Evolutionary conservation across 129 eudicot genomes (phyloP).

Genomic region (Rutidosis leptorrhynchoides): DNA sequence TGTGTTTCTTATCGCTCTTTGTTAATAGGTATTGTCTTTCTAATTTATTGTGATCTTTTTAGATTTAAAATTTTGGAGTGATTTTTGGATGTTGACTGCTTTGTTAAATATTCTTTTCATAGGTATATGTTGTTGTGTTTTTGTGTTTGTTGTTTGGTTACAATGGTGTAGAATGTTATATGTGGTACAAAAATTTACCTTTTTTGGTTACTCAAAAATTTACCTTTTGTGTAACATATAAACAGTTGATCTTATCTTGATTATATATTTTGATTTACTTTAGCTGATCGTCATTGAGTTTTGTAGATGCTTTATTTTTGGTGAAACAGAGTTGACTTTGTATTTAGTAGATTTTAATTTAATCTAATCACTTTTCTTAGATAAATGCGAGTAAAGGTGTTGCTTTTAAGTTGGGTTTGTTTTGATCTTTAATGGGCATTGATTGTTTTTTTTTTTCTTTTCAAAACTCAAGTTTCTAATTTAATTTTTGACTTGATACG

Average conservation of each 20-base stretch:
- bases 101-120: no score
- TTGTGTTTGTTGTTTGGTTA: no score
- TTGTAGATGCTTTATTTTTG: slow-evolving; percentile 19
- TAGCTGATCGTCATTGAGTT: slow-evolving; percentile 4
- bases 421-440: slow-evolving; percentile 33
- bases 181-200: no score
- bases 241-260: slow-evolving; percentile 16
- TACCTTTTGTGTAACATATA: slow-evolving; percentile 22
- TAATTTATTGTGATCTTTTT: no score
- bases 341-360: slow-evolving; percentile 10
- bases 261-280: slow-evolving; percentile 12
- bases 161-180: no score
- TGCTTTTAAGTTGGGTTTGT: slow-evolving; percentile 30
- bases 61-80: no score
- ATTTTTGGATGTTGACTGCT: no score
- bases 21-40: no score
- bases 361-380: slow-evolving; percentile 38
- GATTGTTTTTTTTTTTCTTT: background rate
- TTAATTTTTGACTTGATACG: slow-evolving; percentile 1
- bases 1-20: no score
- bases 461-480: background rate
- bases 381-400: slow-evolving; percentile 55
- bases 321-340: background rate
- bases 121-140: no score
- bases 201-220: slow-evolving; percentile 3